Evolutionary conservation across 148 eudicot genomes (phyloP), one percentile per base, ranked within the genome.

Genomic region (Diospyros kaki): DNA sequence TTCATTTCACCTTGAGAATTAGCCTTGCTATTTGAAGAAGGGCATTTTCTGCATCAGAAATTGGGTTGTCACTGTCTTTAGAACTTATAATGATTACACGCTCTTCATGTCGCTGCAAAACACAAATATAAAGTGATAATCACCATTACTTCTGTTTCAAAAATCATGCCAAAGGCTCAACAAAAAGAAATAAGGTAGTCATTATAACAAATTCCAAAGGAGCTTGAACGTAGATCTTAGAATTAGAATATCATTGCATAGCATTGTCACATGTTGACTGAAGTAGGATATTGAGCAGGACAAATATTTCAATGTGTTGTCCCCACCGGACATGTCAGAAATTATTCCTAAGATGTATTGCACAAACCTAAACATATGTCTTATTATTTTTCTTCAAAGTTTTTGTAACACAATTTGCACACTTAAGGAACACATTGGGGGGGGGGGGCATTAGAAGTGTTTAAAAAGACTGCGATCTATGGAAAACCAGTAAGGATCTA

Each of bases 1-100:
- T 38, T 9, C 28, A 53, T 44, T 18, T 72, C 78, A 91, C 98
- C 98, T 77, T 83, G 75, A 93, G 97, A 66, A 93, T 88, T 83
- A 91, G 85, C 76, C 75, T 67, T 39, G 91, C 89, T 73, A 93
- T 91, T 69, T 86, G 92, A 83, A 80, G 93, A 75, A 93, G 85
- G 7, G 97, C 98, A 80, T 81, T 88, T 83, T 93, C 98, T 38
- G 98, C 94, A 81, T 89, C 93, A 62, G 92, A 83, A 66, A 87
- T 76, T 14, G 71, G 74, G 52, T 80, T 76, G 61, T 84, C 92
- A 66, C 86, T 89, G 80, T 87, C 90, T 75, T 88, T 89, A 41
- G 97, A 91, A 66, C 90, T 91, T 77, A 93, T 89, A 70, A 93
- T 93, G 61, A 93, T 88, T 44, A 93, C 94, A 75, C 98, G 90